Evolutionary conservation across 192 early-diverging fungal species (phyloP).

Genomic region (Obelidium mucronatum): DNA sequence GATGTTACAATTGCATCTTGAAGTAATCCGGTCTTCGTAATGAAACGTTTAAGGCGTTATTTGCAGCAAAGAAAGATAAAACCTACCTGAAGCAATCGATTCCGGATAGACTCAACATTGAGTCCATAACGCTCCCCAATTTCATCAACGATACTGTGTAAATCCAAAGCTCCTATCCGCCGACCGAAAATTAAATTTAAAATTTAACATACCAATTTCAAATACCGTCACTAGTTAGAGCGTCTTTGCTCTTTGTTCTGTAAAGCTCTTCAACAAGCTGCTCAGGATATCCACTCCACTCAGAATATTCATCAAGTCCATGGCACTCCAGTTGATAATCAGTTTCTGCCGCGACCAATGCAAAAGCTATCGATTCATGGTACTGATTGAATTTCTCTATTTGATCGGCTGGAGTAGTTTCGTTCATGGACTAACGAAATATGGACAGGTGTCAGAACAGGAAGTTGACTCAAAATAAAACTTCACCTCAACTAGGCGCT

Average conservation of each 20-base stretch:
- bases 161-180: conserved; percentile 33
- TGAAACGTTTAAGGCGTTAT: too few species aligned
- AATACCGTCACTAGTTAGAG: conserved; percentile 34
- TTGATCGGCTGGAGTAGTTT: conserved; percentile 2
- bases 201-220: too few species aligned
- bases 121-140: conserved; percentile 48
- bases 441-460: not conserved
- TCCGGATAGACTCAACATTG: conserved; percentile 48
- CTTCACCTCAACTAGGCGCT: conserved; percentile 24
- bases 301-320: conserved; percentile 36
- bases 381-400: conserved; percentile 11
- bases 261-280: conserved; percentile 50
- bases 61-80: conserved; percentile 2
- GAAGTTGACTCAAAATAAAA: not conserved
- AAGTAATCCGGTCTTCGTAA: not conserved
- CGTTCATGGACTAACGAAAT: too few species aligned
- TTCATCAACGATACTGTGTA: conserved; percentile 46
- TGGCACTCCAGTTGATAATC: conserved; percentile 49
- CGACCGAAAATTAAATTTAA: not conserved
- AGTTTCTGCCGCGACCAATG: conserved; percentile 43
- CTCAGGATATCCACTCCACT: conserved; percentile 39
- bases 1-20: conserved; percentile 5
- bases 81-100: conserved; percentile 40
- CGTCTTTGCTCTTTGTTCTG: conserved; percentile 40
- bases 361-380: not conserved